Conservation (phyloP, 225 moss, liverwort and hornwort genomes). For the Neckera pumila region DNA sequence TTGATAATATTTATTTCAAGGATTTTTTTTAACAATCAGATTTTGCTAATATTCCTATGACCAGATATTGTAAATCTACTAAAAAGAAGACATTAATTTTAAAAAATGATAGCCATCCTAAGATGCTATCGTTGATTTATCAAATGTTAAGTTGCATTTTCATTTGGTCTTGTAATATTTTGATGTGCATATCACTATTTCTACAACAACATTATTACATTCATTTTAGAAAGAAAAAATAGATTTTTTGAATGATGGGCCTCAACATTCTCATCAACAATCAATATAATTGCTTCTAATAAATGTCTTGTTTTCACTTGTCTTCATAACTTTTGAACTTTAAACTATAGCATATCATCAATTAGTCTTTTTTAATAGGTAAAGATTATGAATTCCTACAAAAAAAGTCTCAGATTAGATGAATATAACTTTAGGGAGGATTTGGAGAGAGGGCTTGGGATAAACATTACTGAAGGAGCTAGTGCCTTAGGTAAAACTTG, state of each 20-base stretch:
- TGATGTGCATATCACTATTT: neutral
- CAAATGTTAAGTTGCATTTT: neutral
- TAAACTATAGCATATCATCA: neutral
- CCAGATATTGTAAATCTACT: neutral
- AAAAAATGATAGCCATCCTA: neutral
- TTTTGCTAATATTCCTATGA: neutral
- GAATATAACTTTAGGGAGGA: neutral
- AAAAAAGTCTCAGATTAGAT: neutral
- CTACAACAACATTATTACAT: neutral
- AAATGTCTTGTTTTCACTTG: neutral
- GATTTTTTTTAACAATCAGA: neutral
- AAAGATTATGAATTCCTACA: neutral
- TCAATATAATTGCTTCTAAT: neutral
- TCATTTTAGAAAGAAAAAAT: neutral
- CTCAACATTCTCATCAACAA: fast-evolving
- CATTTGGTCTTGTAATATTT: neutral
- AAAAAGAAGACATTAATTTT: neutral
- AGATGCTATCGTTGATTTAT: neutral
- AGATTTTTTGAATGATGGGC: neutral
- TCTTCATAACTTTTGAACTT: too few species aligned
- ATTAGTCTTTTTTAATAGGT: neutral
- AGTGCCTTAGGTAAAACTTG: neutral
- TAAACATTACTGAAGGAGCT: neutral
- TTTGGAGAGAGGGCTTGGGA: neutral
- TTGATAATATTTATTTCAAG: neutral